Conservation (phyloP, 75 land plant species). For the Larix kaempferi region DNA sequence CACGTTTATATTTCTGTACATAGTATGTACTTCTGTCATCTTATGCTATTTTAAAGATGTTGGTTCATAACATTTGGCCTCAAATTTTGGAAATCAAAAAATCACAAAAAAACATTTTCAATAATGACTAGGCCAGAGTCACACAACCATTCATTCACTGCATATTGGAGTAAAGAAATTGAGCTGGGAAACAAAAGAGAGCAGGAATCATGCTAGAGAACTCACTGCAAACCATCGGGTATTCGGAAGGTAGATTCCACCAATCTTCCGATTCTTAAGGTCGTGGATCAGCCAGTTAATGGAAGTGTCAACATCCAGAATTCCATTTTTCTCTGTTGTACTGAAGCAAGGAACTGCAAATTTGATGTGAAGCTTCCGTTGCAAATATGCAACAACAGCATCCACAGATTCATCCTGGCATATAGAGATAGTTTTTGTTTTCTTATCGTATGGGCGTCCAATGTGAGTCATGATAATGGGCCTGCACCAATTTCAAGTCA, state of each 20-base stretch:
- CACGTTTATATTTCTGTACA: too few species aligned
- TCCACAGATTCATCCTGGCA: constrained; percentile 44
- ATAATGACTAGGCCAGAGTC: too few species aligned
- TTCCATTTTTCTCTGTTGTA: constrained; percentile 27
- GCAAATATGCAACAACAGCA: constrained; percentile 46
- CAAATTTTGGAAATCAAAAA: too few species aligned
- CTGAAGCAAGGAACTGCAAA: constrained; percentile 42
- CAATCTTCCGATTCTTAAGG: constrained; percentile 40
- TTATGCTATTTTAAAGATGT: too few species aligned
- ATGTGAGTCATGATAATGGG: constrained; percentile 56
- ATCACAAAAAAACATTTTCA: too few species aligned
- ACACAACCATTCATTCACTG: too few species aligned
- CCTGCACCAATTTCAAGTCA: constrained; percentile 12
- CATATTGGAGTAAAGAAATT: too few species aligned
- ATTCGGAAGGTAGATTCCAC: constrained; percentile 50
- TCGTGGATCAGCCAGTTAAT: constrained; percentile 56
- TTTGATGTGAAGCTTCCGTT: constrained; percentile 51
- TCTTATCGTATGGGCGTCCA: constrained; percentile 50
- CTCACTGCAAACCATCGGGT: constrained; percentile 59
- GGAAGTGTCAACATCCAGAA: constrained; percentile 49
- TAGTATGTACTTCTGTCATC: too few species aligned
- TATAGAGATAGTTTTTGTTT: constrained; percentile 29
- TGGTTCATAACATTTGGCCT: too few species aligned
- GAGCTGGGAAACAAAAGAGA: too few species aligned
- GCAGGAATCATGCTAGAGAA: neutral